phyloP scores from a whole-genome alignment of 345 rosid species.

The Boechera retrofracta region DNA sequence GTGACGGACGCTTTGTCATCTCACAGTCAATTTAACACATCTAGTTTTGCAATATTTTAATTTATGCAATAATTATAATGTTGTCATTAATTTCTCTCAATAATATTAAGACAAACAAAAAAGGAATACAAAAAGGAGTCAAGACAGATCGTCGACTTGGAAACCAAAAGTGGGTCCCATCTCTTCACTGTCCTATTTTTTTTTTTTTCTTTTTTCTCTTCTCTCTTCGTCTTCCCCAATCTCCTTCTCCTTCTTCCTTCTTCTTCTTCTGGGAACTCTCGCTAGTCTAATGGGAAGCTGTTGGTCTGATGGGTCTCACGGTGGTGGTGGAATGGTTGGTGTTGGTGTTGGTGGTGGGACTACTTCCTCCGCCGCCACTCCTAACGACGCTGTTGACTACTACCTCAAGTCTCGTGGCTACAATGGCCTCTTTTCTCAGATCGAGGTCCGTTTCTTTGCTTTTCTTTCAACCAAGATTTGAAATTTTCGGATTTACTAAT shows the following conservation, averaged over 20 bases:
- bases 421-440: constrained; percentile 71
- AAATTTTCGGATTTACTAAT: background rate
- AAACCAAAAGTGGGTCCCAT: constrained; percentile 37
- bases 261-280: background rate
- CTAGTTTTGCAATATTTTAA: constrained; percentile 7
- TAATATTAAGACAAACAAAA: background rate
- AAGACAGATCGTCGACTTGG: constrained; percentile 39
- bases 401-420: constrained; percentile 74
- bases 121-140: background rate
- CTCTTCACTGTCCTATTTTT: constrained; percentile 13
- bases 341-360: constrained; percentile 66
- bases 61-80: background rate
- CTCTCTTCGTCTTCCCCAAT: constrained; percentile 5
- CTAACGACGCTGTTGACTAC: constrained; percentile 76
- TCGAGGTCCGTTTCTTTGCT: constrained; percentile 59
- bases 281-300: constrained; percentile 75
- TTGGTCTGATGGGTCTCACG: constrained; percentile 60
- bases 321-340: constrained; percentile 63
- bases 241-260: constrained; percentile 1
- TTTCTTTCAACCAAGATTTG: constrained; percentile 6
- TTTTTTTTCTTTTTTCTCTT: too few relatives aligned
- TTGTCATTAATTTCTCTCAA: background rate
- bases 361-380: constrained; percentile 47
- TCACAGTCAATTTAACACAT: constrained; percentile 25
- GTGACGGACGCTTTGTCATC: constrained; percentile 7